Evolutionary conservation across 2,329 filamentous ascomycete species (phyloP), one percentile per base, ranked within the genome.

Genomic region (Aspergillus pseudoglaucus): DNA sequence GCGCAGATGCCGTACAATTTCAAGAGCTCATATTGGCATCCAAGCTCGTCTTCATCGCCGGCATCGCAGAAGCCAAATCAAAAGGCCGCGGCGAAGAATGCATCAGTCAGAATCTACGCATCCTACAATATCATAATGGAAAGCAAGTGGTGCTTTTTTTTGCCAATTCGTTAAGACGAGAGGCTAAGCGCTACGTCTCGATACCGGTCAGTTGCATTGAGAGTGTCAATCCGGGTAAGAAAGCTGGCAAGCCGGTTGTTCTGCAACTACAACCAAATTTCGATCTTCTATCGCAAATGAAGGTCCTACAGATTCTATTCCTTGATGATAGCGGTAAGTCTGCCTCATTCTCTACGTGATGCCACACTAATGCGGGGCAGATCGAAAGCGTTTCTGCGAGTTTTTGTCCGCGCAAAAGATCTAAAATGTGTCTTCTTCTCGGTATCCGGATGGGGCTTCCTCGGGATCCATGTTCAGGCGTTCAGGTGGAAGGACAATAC

Each of bases 81-180:
- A 72, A 71, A 50, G 69, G 69, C 7, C 66, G 69, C 6, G 69
- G 69, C 0, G 69, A 72, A 48, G 69, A 72, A 59, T 71, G 68
- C 46, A 71, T 72, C 57, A 71, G 68, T 44, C 69, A 72, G 53
- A 72, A 72, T 47, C 49, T 72, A 14, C 66, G 69, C 4, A 62
- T 72, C 7, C 57, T 72, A 3, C 65, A 64, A 1, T 64, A 62
- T 1, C 51, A 54, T 2, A 69, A 65, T 20, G 66, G 66, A 30
- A 63, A 59, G 47, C 59, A 63, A 12, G 62, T 66, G 1, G 61
- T 72, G 43, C 32, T 71, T 2, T 70, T 65, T 46, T 72, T 72
- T 51, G 66, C 69, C 5, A 72, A 72, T 53, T 71, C 69, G 0
- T 68, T 71, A 39, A 64, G 69, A 7, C 65, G 59, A 25, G 66